Evolutionary conservation across 2,329 filamentous ascomycete genomes (phyloP), one percentile per base, ranked within the genome.

Genomic region (Microcyclospora pomicola): DNA sequence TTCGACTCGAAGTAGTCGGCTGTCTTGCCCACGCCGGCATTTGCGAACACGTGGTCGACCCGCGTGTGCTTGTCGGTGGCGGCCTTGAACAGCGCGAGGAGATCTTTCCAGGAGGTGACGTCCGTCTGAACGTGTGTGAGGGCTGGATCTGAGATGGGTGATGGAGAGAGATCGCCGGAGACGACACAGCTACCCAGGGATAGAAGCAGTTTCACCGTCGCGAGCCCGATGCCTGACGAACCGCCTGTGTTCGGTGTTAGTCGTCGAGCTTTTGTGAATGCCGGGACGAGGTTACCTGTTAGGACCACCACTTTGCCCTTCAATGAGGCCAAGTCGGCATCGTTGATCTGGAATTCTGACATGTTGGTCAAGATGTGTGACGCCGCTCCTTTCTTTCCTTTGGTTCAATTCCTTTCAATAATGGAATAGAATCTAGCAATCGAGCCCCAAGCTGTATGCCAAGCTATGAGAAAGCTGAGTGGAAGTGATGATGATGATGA

Each of bases 201-300:
- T 6, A 77, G 59, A 11, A 76, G 64, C 2, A 70, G 58, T 7
- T 66, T 53, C 6, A 67, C 63, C 1, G 73, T 75, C 38, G 69
- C 69, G 11, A 75, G 63, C 27, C 74, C 73, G 37, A 78, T 78
- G 12, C 75, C 75, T 2, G 72, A 74, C 0, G 70, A 72, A 39
- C 70, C 70, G 35, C 73, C 72, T 67, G 29, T 1, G 3, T 41
- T 41, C 15, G 45, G 43, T 1, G 38, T 43, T 36, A 43, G 44
- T 34, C 3, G 4, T 28, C 6, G 3, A 7, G 4, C 15, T 36
- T 15, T 3, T 5, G 34, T 31, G 14, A 16, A 5, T 3, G 5
- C 19, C 19, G 5, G 7, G 7, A 24, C 5, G 7, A 24, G 19
- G 19, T 38, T 37, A 41, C 47, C 47, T n/a, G 51, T 54, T 13